These are phyloP conservation scores for Phylloporus sp. DNA, from an alignment of 768 basidiomycete species.

Conservation along the genomic window DNA sequence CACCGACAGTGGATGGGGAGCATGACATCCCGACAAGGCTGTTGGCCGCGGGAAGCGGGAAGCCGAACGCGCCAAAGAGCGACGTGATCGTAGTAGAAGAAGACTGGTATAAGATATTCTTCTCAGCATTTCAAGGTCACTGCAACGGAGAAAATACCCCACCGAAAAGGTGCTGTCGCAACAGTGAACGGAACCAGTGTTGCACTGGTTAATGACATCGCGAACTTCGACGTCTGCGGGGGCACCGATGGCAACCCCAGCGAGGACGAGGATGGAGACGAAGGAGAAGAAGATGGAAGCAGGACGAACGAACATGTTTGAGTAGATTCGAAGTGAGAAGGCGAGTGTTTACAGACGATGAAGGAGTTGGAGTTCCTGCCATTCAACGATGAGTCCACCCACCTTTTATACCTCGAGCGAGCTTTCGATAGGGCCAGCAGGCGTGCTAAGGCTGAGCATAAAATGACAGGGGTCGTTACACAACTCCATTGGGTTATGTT, in stretches of 20 bases:
- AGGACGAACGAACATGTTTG: neutral
- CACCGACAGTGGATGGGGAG: neutral
- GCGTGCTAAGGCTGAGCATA: neutral
- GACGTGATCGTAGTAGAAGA: neutral
- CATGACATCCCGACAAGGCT: slow-evolving; percentile 1
- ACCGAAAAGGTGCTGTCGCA: neutral
- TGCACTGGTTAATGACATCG: slow-evolving; percentile 28
- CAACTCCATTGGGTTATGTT: neutral
- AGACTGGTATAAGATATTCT: neutral
- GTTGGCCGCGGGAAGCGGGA: neutral
- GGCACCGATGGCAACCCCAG: neutral
- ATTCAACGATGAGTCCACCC: too few species aligned
- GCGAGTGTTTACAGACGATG: neutral
- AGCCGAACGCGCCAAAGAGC: neutral
- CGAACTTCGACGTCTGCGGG: neutral
- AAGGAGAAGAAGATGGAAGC: neutral
- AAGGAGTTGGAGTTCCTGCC: neutral
- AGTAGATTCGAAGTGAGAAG: neutral
- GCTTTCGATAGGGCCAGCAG: neutral
- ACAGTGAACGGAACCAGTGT: slow-evolving; percentile 33
- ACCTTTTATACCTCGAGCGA: neutral
- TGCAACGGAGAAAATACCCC: neutral
- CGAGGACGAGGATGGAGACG: too few species aligned
- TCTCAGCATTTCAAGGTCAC: neutral
- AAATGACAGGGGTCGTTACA: neutral